These are phyloP conservation scores for Eucalyptus curtisii DNA, from an alignment of 345 rosid genomes.

Conservation along the genomic window DNA sequence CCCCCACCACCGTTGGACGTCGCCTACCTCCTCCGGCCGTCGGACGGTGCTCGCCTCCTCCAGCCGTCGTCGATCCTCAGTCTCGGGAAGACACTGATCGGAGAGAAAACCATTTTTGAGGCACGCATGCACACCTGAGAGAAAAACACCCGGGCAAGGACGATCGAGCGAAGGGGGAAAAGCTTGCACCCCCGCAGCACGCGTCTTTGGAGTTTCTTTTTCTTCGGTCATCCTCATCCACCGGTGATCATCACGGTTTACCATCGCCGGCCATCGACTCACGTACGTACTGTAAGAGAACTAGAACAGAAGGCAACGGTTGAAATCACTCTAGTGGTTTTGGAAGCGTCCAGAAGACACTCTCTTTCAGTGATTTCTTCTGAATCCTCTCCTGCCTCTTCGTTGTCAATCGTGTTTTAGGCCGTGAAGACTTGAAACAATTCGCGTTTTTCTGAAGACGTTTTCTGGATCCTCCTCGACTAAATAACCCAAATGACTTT, in stretches of 20 bases:
- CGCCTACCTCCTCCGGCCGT: background rate
- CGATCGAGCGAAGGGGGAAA: too few relatives aligned
- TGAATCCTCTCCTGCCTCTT: too few relatives aligned
- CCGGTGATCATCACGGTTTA: background rate
- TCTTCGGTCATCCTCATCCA: background rate
- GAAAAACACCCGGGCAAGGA: background rate
- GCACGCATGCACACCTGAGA: background rate
- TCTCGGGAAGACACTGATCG: background rate
- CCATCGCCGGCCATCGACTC: background rate
- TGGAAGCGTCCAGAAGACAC: too few relatives aligned
- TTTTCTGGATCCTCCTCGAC: too few relatives aligned
- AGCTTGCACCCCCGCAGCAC: accelerated
- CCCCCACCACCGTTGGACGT: background rate
- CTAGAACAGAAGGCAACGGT: too few relatives aligned
- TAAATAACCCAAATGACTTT: too few relatives aligned
- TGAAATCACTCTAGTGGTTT: too few relatives aligned
- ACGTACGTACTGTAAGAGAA: background rate
- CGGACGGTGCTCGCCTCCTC: background rate
- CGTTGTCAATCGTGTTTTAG: too few relatives aligned
- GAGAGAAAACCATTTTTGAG: background rate
- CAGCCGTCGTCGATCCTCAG: background rate
- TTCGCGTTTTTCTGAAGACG: background rate
- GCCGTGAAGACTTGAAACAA: background rate
- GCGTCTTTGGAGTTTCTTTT: background rate
- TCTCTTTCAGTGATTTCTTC: background rate